Evolutionary conservation across 2,329 filamentous ascomycete genomes (phyloP).

Genomic region (Aspergillus niger): DNA sequence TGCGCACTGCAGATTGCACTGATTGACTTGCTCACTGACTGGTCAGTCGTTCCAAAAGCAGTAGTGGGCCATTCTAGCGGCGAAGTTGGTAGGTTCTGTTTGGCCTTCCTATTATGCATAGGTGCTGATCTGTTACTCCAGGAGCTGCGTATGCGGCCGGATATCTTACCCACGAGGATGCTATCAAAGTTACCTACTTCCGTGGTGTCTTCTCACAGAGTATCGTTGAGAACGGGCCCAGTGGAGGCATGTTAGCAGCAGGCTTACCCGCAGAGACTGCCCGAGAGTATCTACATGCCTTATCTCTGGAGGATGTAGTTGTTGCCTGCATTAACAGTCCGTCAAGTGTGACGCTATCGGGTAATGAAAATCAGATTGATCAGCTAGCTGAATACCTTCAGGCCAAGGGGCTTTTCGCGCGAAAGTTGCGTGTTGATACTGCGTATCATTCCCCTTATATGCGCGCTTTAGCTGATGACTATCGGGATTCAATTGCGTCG

Average conservation of each 20-base stretch:
- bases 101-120: no score
- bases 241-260: slow-evolving; percentile 25
- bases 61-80: slow-evolving; percentile 34
- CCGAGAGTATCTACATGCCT: not conserved
- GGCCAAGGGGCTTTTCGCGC: slow-evolving; percentile 8
- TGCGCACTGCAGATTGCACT: slow-evolving; percentile 31
- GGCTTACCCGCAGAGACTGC: not conserved
- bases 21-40: slow-evolving; percentile 25
- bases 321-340: slow-evolving; percentile 1
- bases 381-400: slow-evolving; percentile 50
- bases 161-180: slow-evolving; percentile 21
- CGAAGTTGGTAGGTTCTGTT: slow-evolving; percentile 25
- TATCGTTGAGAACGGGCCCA: slow-evolving; percentile 14
- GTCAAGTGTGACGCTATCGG: slow-evolving; percentile 47
- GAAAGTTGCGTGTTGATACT: not conserved
- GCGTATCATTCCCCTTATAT: not conserved
- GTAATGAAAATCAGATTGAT: slow-evolving; percentile 51
- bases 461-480: not conserved
- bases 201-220: slow-evolving; percentile 23
- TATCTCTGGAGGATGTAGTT: not conserved
- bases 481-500: slow-evolving; percentile 14
- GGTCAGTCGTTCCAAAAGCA: slow-evolving; percentile 22
- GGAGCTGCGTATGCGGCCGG: slow-evolving; percentile 32
- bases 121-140: not conserved
- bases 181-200: slow-evolving; percentile 27